Percentiles rank a stretch among this genome's conserved stretches.
Evolutionary conservation across 805 yeast species (phyloP).

Genomic region (Lipomyces lipofer): DNA sequence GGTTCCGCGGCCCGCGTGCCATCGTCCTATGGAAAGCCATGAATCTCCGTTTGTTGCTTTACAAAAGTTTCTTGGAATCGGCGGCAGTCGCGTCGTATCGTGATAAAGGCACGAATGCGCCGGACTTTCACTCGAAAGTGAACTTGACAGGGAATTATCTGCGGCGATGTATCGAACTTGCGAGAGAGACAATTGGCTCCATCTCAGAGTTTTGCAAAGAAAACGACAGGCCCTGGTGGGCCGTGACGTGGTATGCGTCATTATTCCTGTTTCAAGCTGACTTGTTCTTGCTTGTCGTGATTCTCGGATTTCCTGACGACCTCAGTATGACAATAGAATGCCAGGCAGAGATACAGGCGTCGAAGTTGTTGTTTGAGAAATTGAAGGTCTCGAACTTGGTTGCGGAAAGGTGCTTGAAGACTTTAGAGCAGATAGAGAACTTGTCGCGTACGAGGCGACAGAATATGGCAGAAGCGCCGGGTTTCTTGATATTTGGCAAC

Average conservation of each 20-base stretch:
- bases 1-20: conserved; percentile 54
- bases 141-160: not conserved
- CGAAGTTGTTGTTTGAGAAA: not conserved
- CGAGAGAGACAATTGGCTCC: conserved; percentile 50
- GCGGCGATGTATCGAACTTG: conserved; percentile 45
- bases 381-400: not conserved
- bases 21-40: conserved; percentile 56
- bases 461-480: not conserved
- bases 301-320: not conserved
- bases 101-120: not conserved
- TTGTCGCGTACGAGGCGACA: not conserved
- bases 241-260: conserved; percentile 54
- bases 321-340: not conserved
- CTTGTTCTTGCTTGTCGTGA: conserved; percentile 39
- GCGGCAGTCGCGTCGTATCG: conserved; percentile 39
- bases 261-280: conserved; percentile 57
- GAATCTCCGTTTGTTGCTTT: conserved; percentile 53
- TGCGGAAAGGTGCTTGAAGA: not conserved
- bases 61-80: conserved; percentile 55
- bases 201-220: conserved; percentile 34
- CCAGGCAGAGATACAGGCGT: not conserved
- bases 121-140: not conserved
- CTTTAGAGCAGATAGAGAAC: not conserved
- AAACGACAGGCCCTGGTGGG: conserved; percentile 46
- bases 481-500: not conserved